phyloP scores from a whole-genome alignment of 257 asterid genomes.

The Penstemon barbatus region DNA sequence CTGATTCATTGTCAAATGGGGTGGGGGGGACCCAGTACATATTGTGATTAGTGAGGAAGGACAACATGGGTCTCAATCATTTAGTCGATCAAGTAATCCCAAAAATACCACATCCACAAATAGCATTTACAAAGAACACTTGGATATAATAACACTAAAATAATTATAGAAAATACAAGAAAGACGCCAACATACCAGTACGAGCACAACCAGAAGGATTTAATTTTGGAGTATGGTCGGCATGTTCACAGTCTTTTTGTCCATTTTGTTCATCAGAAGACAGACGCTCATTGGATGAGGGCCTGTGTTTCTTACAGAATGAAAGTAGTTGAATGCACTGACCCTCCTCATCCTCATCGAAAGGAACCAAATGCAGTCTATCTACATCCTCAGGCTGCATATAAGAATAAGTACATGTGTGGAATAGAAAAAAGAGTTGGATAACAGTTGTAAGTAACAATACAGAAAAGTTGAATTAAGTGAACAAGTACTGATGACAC shows the following conservation, averaged over 20 bases:
- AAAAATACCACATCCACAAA: constrained; percentile 13
- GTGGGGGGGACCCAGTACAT: background rate
- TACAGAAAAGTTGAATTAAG: background rate
- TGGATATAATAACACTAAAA: constrained; percentile 2
- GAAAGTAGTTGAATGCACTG: constrained; percentile 89
- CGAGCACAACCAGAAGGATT: constrained; percentile 97
- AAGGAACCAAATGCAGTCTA: constrained; percentile 59
- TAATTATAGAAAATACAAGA: constrained; percentile 20
- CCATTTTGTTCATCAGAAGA: constrained; percentile 49
- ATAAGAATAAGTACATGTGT: constrained; percentile 21
- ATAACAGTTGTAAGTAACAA: background rate
- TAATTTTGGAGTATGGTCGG: constrained; percentile 60
- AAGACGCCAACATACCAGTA: constrained; percentile 49
- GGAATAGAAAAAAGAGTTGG: constrained; percentile 7
- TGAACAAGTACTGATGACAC: constrained; percentile 6
- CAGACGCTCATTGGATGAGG: constrained; percentile 60
- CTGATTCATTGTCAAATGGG: background rate
- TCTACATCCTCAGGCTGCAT: constrained; percentile 90
- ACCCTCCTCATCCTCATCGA: constrained; percentile 84
- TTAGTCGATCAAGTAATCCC: constrained; percentile 10
- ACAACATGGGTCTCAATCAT: constrained; percentile 21
- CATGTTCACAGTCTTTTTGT: constrained; percentile 46
- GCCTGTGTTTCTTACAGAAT: constrained; percentile 87
- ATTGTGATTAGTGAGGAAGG: constrained; percentile 12
- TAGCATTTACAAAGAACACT: constrained; percentile 20